These are phyloP conservation scores for Physcomitrium patens DNA, from an alignment of 225 moss, liverwort and hornwort genomes.

Conservation along the genomic window DNA sequence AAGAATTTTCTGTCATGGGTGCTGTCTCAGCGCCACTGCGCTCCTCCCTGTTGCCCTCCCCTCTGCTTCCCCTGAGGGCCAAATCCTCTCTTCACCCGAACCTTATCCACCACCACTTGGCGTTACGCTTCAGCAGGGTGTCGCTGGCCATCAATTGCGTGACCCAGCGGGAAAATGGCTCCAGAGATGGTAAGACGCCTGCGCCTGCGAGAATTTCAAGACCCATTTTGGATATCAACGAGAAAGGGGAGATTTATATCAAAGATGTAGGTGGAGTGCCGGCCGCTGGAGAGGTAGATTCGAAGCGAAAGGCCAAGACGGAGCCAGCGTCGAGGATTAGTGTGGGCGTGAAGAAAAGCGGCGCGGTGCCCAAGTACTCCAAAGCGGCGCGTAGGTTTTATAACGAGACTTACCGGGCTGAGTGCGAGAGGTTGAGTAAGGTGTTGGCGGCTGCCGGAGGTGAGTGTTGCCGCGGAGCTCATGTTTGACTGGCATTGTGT, in stretches of 20 bases:
- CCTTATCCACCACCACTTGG: conserved; percentile 1
- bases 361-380: conserved; percentile 63
- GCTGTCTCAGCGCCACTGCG: conserved; percentile 40
- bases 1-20: conserved; percentile 30
- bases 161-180: background rate
- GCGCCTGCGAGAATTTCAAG: conserved; percentile 4
- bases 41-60: conserved; percentile 26
- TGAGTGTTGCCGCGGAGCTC: conserved; percentile 9
- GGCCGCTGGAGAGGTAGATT: background rate
- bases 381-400: conserved; percentile 94
- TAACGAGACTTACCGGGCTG: conserved; percentile 78
- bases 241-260: conserved; percentile 44
- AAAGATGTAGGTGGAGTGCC: conserved; percentile 29
- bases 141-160: conserved; percentile 30
- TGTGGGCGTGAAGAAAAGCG: conserved; percentile 61
- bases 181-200: background rate
- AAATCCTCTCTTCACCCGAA: background rate
- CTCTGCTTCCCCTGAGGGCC: background rate
- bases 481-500: background rate
- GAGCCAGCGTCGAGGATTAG: conserved; percentile 38
- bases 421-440: conserved; percentile 87
- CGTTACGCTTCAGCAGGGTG: conserved; percentile 12
- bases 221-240: conserved; percentile 40
- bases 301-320: conserved; percentile 20
- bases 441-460: conserved; percentile 97